Evolutionary conservation across 305 asterid species (phyloP).

Genomic region (Fraxinus sp.): DNA sequence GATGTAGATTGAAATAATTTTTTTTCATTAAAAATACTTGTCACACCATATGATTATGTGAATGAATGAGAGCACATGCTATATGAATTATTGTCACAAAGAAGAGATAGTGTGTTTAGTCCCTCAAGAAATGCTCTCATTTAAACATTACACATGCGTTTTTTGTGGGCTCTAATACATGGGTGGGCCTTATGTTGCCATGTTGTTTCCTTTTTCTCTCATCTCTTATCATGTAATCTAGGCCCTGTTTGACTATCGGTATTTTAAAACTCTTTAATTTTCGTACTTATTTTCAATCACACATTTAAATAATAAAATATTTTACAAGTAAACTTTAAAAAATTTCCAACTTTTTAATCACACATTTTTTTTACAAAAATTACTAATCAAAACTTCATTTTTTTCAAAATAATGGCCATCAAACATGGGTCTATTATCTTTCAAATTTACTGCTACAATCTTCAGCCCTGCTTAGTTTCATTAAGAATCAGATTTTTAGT

Average conservation of each 20-base stretch:
- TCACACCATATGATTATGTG: neutral
- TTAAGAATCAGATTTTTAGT: no score
- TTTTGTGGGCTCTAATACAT: constrained; percentile 5
- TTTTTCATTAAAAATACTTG: neutral
- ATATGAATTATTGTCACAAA: neutral
- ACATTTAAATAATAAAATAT: no score
- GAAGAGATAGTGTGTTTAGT: neutral
- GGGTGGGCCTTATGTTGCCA: neutral
- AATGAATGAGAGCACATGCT: neutral
- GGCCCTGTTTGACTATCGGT: no score
- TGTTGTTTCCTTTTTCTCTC: neutral
- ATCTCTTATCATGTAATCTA: neutral
- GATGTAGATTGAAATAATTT: no score
- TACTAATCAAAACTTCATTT: no score
- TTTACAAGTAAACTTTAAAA: no score
- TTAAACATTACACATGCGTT: neutral
- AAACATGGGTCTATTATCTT: neutral
- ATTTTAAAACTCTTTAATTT: no score
- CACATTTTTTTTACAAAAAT: no score
- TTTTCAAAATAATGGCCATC: no score
- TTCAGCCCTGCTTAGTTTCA: neutral
- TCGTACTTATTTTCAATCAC: no score
- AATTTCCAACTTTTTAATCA: no score
- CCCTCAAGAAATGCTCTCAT: neutral
- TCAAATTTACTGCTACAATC: neutral